Evolutionary conservation across 306 rosid species (phyloP).

Genomic region (Biancaea sappan): DNA sequence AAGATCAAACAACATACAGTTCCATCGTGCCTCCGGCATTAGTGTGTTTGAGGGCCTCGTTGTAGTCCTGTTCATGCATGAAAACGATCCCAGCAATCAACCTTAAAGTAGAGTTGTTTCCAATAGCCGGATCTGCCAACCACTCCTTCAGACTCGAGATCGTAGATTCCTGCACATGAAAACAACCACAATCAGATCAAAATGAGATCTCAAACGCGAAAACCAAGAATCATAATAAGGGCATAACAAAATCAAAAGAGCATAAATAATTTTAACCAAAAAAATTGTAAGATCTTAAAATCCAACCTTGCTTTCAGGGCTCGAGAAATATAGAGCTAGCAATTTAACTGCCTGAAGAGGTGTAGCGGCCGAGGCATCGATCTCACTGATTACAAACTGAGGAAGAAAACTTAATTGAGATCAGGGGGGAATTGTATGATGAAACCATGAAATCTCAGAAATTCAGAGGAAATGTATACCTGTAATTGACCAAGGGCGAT

Average conservation of each 20-base stretch:
- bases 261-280: background rate
- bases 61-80: conserved; percentile 85
- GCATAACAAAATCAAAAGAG: background rate
- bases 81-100: conserved; percentile 83
- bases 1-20: conserved; percentile 49
- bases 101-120: conserved; percentile 68
- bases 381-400: conserved; percentile 79
- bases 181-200: background rate
- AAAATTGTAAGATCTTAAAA: background rate
- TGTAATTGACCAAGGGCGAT: conserved; percentile 77
- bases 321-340: conserved; percentile 82
- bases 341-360: conserved; percentile 94
- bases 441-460: background rate
- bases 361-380: conserved; percentile 80
- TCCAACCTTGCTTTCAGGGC: conserved; percentile 66
- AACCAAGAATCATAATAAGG: background rate
- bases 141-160: conserved; percentile 72
- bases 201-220: background rate
- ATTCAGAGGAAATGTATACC: conserved; percentile 29
- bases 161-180: conserved; percentile 60
- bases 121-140: conserved; percentile 86
- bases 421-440: background rate
- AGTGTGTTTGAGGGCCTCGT: conserved; percentile 90
- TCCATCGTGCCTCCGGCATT: conserved; percentile 96
- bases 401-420: background rate